Evolutionary conservation across 805 yeast species (phyloP).

Genomic region (Lipomyces yamadae): DNA sequence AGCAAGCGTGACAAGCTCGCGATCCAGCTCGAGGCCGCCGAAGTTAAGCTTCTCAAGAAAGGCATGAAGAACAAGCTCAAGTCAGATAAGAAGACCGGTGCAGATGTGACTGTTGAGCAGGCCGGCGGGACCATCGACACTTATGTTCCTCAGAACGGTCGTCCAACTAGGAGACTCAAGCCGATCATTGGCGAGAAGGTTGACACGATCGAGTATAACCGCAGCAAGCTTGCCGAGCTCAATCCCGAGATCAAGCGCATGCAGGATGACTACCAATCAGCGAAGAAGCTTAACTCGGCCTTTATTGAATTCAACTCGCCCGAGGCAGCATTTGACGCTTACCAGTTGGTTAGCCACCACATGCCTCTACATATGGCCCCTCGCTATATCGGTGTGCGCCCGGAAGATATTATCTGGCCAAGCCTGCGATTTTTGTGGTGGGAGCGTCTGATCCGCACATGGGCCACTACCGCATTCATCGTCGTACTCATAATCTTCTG

Average conservation of each 20-base stretch:
- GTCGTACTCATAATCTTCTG: slow-evolving; percentile 81
- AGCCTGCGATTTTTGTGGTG: slow-evolving; percentile 65
- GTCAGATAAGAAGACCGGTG: slow-evolving; percentile 62
- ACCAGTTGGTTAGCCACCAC: slow-evolving; percentile 67
- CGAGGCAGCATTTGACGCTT: slow-evolving; percentile 85
- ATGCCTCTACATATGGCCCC: slow-evolving; percentile 52
- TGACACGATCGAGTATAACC: slow-evolving; percentile 75
- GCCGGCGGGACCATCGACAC: slow-evolving; percentile 13
- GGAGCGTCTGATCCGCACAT: slow-evolving; percentile 60
- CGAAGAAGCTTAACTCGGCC: slow-evolving; percentile 75
- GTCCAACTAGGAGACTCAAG: slow-evolving; percentile 80
- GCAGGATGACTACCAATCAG: slow-evolving; percentile 60
- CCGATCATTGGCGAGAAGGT: slow-evolving; percentile 81
- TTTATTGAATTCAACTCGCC: slow-evolving; percentile 83
- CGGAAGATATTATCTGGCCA: slow-evolving; percentile 85
- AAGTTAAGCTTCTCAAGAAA: slow-evolving; percentile 58
- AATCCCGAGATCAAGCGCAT: slow-evolving; percentile 64
- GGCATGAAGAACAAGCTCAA: slow-evolving; percentile 69
- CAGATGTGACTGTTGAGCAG: slow-evolving; percentile 41
- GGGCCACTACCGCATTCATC: slow-evolving; percentile 61
- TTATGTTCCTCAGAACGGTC: slow-evolving; percentile 72
- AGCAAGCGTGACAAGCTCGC: slow-evolving; percentile 65
- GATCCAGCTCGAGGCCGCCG: slow-evolving; percentile 67
- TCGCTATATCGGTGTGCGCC: slow-evolving; percentile 66
- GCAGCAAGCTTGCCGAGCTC: slow-evolving; percentile 67